A percentile compares a stretch with the other conserved stretches of the same genome.
Conservation (phyloP, 2,329 filamentous ascomycete genomes). For the Fusarium brevicatenulatum region DNA sequence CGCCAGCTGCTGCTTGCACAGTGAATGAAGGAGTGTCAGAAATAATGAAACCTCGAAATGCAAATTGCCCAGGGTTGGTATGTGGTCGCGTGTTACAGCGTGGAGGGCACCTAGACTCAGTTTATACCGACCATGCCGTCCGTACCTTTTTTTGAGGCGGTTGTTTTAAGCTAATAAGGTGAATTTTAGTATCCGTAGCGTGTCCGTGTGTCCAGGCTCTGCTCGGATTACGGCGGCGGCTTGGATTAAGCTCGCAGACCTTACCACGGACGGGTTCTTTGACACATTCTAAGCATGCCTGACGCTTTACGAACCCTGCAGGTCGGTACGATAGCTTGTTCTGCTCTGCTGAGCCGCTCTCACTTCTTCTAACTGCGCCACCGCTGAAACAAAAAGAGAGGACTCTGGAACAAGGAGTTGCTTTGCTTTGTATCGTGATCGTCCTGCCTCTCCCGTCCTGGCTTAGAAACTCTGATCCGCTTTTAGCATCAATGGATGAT, state of each 20-base stretch:
- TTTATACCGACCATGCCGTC: background rate
- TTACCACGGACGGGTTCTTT: conserved; percentile 3
- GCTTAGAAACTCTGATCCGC: conserved; percentile 12
- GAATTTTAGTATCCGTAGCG: background rate
- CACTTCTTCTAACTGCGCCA: background rate
- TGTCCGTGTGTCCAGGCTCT: background rate
- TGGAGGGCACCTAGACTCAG: background rate
- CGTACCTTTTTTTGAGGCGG: background rate
- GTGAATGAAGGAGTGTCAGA: conserved; percentile 2
- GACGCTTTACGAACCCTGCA: background rate
- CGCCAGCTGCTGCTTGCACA: background rate
- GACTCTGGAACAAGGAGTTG: background rate
- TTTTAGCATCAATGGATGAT: conserved; percentile 10
- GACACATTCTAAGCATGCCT: background rate
- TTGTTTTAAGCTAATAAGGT: conserved; percentile 8
- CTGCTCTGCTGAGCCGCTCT: conserved; percentile 4
- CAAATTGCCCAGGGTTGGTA: conserved; percentile 27
- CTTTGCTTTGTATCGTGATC: conserved; percentile 2
- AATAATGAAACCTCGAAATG: background rate
- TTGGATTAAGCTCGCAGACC: background rate
- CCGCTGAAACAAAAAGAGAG: conserved; percentile 24
- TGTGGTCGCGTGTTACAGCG: conserved; percentile 37
- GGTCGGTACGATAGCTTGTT: background rate
- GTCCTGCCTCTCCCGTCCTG: conserved; percentile 10
- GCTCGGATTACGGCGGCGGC: background rate